A percentile compares a stretch with the other conserved stretches of the same genome.
Evolutionary conservation across 169 alveolate species (phyloP).

Genomic region (Eimeria falciformis): DNA sequence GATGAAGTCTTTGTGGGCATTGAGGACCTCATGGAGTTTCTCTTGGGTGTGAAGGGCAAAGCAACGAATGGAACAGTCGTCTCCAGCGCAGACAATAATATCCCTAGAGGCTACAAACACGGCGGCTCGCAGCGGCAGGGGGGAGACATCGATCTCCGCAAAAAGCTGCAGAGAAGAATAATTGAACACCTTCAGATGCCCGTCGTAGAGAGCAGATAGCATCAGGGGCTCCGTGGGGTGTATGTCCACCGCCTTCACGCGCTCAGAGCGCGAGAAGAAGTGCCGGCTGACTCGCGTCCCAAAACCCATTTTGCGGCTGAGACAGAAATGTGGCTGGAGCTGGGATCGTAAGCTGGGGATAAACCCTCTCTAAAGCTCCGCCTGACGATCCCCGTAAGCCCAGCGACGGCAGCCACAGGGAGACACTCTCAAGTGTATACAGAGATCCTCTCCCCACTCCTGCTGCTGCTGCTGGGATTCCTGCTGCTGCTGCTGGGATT

Average conservation of each 20-base stretch:
- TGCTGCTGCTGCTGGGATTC: slow-evolving; percentile 19
- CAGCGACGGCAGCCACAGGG: no score
- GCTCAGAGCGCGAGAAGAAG: slow-evolving; percentile 94
- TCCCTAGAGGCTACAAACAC: background rate
- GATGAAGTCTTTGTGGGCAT: slow-evolving; percentile 98
- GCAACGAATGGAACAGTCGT: slow-evolving; percentile 94
- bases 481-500: background rate
- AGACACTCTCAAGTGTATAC: no score
- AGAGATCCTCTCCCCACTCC: no score
- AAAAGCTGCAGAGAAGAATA: slow-evolving; percentile 92
- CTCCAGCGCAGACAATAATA: slow-evolving; percentile 92
- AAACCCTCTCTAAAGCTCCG: no score
- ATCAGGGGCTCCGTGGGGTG: slow-evolving; percentile 98
- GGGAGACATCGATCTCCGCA: slow-evolving; percentile 94
- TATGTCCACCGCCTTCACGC: slow-evolving; percentile 97
- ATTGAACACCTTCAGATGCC: slow-evolving; percentile 92
- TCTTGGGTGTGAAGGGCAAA: slow-evolving; percentile 98
- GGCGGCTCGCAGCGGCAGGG: slow-evolving; percentile 75
- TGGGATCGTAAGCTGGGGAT: no score
- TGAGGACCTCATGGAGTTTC: slow-evolving; percentile 92
- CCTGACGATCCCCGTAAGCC: no score
- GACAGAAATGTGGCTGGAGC: no score
- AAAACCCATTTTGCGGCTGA: slow-evolving; percentile 66
- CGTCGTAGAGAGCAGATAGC: slow-evolving; percentile 95
- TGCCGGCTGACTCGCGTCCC: slow-evolving; percentile 94